A percentile compares a stretch with the other conserved stretches of the same genome.
phyloP scores from a whole-genome alignment of 345 rosid species.

The Citrus australasica region DNA sequence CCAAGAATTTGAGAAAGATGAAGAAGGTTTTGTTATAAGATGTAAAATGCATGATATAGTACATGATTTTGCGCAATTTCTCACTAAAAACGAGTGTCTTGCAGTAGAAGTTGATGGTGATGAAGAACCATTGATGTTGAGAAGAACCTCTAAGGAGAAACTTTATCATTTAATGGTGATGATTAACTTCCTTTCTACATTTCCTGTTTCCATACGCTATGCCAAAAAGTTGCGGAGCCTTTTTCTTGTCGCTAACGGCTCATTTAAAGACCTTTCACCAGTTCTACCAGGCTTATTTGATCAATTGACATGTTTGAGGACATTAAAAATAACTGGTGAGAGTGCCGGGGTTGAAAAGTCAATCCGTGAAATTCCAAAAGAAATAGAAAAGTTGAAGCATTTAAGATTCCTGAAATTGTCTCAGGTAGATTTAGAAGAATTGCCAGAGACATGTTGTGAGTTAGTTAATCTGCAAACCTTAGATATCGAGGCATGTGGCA shows the following conservation, averaged over 20 bases:
- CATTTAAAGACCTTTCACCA: too few relatives aligned
- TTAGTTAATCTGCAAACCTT: conserved; percentile 11
- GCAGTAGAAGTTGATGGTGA: not conserved
- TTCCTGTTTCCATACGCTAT: not conserved
- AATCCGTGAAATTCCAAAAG: not conserved
- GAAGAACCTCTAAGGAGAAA: not conserved
- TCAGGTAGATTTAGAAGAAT: not conserved
- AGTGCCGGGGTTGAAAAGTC: too few relatives aligned
- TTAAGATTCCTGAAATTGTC: not conserved
- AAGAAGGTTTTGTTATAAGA: not conserved
- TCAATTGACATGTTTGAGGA: conserved; percentile 2
- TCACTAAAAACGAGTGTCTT: not conserved
- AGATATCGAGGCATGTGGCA: rapidly evolving
- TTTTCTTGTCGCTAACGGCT: not conserved
- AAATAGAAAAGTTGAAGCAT: not conserved
- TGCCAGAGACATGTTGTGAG: conserved; percentile 12
- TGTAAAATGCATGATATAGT: conserved; percentile 8
- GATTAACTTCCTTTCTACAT: not conserved
- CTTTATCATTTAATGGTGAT: not conserved
- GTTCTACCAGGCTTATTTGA: not conserved
- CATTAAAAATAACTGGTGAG: not conserved
- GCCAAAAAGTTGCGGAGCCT: not conserved
- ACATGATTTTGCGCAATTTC: not conserved
- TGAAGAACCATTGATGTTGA: not conserved
- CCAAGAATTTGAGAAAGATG: not conserved